Conservation (phyloP, 208 protist species). For the Acanthamoeba quina region DNA sequence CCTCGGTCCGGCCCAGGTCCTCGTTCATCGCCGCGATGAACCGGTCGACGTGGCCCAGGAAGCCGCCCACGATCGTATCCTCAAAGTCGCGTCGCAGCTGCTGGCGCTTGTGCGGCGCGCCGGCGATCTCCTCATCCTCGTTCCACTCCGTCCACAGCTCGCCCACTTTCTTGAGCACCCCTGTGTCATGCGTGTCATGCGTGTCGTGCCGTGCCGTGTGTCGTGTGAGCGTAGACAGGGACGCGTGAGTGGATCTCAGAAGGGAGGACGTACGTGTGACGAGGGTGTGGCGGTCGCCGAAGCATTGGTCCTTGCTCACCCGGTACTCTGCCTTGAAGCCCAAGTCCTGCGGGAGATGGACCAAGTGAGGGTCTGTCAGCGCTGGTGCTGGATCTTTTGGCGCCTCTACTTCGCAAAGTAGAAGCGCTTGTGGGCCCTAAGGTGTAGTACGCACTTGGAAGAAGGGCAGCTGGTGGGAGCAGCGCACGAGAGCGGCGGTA, state of each 20-base stretch:
- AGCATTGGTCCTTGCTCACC: background rate
- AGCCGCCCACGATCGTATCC: background rate
- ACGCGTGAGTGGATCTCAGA: background rate
- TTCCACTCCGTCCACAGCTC: slow-evolving; percentile 36
- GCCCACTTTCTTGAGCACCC: background rate
- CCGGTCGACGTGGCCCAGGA: background rate
- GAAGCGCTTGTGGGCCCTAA: too few relatives aligned
- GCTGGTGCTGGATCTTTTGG: background rate
- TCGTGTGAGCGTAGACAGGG: too few relatives aligned
- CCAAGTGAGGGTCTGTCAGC: background rate
- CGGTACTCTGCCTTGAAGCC: background rate
- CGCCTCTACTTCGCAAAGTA: background rate
- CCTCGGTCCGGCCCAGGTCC: background rate
- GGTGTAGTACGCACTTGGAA: background rate
- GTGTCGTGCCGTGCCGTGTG: too few relatives aligned
- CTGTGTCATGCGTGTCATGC: background rate
- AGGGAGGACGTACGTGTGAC: background rate
- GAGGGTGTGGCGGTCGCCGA: background rate
- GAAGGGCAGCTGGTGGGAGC: slow-evolving; percentile 12
- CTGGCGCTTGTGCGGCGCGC: background rate
- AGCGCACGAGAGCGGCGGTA: slow-evolving; percentile 7
- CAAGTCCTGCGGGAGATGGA: background rate
- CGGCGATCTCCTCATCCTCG: background rate
- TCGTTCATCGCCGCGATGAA: background rate
- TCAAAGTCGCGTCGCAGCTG: slow-evolving; percentile 1